A percentile compares a stretch with the other conserved stretches of the same genome.
phyloP scores from a whole-genome alignment of 768 basidiomycete genomes.

The Nidula microcarpa region DNA sequence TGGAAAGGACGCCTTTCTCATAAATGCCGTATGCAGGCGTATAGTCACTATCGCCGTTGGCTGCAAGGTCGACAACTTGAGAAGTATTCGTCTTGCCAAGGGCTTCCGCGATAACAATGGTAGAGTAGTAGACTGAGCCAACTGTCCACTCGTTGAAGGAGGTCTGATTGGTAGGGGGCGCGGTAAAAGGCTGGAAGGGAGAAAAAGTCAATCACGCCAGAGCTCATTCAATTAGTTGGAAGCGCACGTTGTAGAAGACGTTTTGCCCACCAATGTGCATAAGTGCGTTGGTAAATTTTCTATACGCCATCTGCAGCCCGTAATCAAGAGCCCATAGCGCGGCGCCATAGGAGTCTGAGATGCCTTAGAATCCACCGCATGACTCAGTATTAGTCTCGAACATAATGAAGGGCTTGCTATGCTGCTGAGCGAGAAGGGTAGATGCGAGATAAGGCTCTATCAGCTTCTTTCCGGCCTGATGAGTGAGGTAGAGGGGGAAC shows the following conservation, averaged over 20 bases:
- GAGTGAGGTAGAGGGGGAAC: constrained; percentile 58
- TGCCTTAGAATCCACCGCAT: constrained; percentile 68
- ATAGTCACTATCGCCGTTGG: constrained; percentile 46
- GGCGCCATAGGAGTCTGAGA: constrained; percentile 60
- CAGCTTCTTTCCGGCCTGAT: constrained; percentile 48
- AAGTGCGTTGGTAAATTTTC: constrained; percentile 52
- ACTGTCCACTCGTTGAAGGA: constrained; percentile 69
- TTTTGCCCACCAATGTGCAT: constrained; percentile 66
- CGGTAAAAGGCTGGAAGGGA: constrained; percentile 16
- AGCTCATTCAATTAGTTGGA: neutral
- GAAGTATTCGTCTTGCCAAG: constrained; percentile 61
- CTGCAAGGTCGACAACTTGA: constrained; percentile 62
- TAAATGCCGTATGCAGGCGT: constrained; percentile 75
- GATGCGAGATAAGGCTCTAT: constrained; percentile 51
- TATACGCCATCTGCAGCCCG: constrained; percentile 57
- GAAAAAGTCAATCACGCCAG: too few species aligned
- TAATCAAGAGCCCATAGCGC: constrained; percentile 70
- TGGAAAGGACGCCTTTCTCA: constrained; percentile 57
- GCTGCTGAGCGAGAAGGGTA: constrained; percentile 36
- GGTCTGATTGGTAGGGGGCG: constrained; percentile 55
- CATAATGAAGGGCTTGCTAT: constrained; percentile 55
- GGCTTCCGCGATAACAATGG: constrained; percentile 66
- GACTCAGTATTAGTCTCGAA: constrained; percentile 70
- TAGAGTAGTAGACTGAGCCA: constrained; percentile 73
- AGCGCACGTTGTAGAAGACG: constrained; percentile 62